Conservation (phyloP, 2,329 filamentous ascomycete species). For the Phyllosticta paracitricarpa region DNA sequence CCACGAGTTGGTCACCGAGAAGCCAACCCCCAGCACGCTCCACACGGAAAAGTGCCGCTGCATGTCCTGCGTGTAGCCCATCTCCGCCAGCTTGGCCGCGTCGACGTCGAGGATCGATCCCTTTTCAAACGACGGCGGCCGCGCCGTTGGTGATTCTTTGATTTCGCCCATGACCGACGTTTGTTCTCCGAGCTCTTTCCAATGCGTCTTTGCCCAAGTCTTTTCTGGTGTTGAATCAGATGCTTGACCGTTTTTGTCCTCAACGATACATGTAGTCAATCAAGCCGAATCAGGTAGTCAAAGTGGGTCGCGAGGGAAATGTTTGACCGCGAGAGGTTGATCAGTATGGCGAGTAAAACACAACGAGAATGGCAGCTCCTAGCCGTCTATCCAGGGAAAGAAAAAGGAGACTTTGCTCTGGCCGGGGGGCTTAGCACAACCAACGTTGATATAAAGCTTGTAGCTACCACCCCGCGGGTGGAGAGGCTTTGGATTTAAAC, state of each 20-base stretch:
- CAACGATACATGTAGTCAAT: not conserved
- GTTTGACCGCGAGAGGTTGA: not conserved
- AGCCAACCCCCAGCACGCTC: slow-evolving; percentile 41
- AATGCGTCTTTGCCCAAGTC: not conserved
- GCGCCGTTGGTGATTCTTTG: slow-evolving; percentile 7
- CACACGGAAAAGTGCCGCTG: slow-evolving; percentile 39
- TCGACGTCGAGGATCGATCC: slow-evolving; percentile 24
- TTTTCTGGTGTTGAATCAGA: not conserved
- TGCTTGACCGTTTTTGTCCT: not conserved
- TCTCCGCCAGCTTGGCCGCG: slow-evolving; percentile 35
- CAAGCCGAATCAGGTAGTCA: not conserved
- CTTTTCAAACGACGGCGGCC: not conserved
- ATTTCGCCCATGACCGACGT: not conserved
- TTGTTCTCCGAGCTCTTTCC: not conserved
- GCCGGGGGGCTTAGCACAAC: not conserved
- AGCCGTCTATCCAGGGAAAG: not conserved
- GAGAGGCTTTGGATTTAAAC: not conserved
- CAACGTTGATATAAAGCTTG: not conserved
- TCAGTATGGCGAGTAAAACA: not conserved
- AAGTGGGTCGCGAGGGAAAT: not conserved
- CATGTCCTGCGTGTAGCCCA: slow-evolving; percentile 41
- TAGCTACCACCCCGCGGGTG: not conserved
- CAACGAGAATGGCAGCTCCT: not conserved
- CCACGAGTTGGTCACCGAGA: slow-evolving; percentile 43
- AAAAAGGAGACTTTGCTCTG: not conserved